Percentiles rank a stretch among this genome's conserved stretches.
Evolutionary conservation across 257 asterid genomes (phyloP).

Genomic region (Paulownia fortunei): DNA sequence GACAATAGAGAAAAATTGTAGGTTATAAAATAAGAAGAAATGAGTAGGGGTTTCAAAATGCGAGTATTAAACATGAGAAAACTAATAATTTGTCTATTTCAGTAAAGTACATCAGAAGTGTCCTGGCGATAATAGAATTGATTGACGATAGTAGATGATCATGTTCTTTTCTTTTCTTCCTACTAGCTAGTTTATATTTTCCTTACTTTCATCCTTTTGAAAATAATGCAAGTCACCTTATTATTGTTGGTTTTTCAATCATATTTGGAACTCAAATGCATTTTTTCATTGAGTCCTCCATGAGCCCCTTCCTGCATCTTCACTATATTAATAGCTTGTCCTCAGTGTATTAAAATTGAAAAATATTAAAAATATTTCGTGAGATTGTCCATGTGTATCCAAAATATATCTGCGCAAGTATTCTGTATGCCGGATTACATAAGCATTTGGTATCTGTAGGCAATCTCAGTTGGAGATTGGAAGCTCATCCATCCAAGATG

Average conservation of each 20-base stretch:
- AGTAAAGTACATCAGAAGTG: neutral
- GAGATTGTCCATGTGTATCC: neutral
- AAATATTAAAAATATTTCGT: neutral
- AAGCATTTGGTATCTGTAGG: slow-evolving; percentile 40
- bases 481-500: slow-evolving; percentile 70
- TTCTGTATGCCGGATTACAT: slow-evolving; percentile 1
- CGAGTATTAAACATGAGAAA: neutral
- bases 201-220: neutral
- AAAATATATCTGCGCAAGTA: slow-evolving; percentile 8
- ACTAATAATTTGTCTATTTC: neutral
- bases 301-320: neutral
- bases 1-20: neutral
- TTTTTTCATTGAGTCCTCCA: neutral
- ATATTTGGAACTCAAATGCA: slow-evolving; percentile 16
- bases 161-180: slow-evolving; percentile 9
- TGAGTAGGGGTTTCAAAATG: slow-evolving; percentile 13
- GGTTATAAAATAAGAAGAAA: neutral
- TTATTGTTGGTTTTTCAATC: neutral
- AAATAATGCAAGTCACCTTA: neutral
- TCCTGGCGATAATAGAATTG: neutral
- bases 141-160: slow-evolving; percentile 12
- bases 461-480: slow-evolving; percentile 72
- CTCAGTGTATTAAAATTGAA: slow-evolving; percentile 5
- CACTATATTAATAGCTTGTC: neutral
- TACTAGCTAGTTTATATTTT: neutral